phyloP scores from a whole-genome alignment of 192 early-diverging fungal species.

The Backusella westeae region DNA sequence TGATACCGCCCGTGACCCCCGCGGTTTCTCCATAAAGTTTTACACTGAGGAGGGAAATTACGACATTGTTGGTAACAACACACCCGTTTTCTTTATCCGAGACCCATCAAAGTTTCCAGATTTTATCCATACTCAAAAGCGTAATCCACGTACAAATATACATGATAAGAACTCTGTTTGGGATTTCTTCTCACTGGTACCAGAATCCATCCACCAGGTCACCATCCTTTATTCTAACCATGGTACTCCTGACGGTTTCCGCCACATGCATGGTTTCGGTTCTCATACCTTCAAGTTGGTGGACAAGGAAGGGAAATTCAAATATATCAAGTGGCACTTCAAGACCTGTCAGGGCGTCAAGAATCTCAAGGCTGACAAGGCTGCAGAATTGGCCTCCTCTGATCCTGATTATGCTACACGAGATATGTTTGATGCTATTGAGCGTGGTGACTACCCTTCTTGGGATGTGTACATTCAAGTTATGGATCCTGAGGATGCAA shows the following conservation, averaged over 20 bases:
- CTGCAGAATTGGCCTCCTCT: slow-evolving; percentile 48
- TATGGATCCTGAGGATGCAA: slow-evolving; percentile 66
- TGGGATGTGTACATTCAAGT: slow-evolving; percentile 77
- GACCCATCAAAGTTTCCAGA: slow-evolving; percentile 81
- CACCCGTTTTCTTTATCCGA: slow-evolving; percentile 79
- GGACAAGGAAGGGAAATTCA: slow-evolving; percentile 59
- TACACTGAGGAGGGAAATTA: slow-evolving; percentile 84
- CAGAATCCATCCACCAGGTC: slow-evolving; percentile 79
- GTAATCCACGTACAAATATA: slow-evolving; percentile 72
- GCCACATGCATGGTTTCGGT: slow-evolving; percentile 81
- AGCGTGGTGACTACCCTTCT: slow-evolving; percentile 62
- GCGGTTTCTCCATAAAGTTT: slow-evolving; percentile 83
- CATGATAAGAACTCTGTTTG: slow-evolving; percentile 67
- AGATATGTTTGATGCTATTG: slow-evolving; percentile 75
- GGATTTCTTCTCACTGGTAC: slow-evolving; percentile 77
- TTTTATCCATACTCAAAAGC: slow-evolving; percentile 84
- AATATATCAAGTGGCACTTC: slow-evolving; percentile 87
- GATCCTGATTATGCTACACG: slow-evolving; percentile 73
- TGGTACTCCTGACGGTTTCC: slow-evolving; percentile 72
- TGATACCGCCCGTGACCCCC: slow-evolving; percentile 76
- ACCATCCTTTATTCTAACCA: slow-evolving; percentile 82
- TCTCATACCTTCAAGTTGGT: slow-evolving; percentile 78
- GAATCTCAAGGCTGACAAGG: slow-evolving; percentile 64
- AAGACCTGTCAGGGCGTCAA: slow-evolving; percentile 78
- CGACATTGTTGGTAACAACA: slow-evolving; percentile 88